Base-by-base conservation (phyloP, 2,329 filamentous ascomycete species). In the Talaromyces islandicus region DNA sequence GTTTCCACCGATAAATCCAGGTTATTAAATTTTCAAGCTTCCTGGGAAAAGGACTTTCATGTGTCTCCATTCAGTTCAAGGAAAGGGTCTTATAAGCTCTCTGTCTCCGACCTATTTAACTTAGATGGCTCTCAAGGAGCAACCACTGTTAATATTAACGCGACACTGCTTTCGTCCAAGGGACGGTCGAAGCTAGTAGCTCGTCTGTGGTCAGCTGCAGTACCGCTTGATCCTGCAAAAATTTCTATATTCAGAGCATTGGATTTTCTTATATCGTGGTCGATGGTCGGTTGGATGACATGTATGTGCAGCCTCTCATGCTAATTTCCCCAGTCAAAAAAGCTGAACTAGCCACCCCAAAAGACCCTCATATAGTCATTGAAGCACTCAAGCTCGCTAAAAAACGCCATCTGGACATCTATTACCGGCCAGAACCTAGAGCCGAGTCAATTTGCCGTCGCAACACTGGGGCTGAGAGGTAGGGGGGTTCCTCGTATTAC, bases 31-130 rank as follows among this genome's bases (percentile, higher is more conserved):
- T 58, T 58, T 29, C 35, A 48, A 32, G 38, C 46, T 11, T 11
- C 5, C 25, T 58, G 57, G 57, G 25, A 12, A 32, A 58, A 58
- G 27, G 57, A 58, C 4, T 46, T 58, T 53, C 50, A 58, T 46
- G 57, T 58, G 2, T 58, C 57, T 17, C 57, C 57, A 10, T 58
- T 58, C 27, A 58, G 54, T 52, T 58, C 50, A 7, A 54, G 11
- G 6, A 38, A 24, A 17, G 57, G 57, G 24, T 58, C 24, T 41
- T 58, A 58, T 17, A 54, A 50, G n/a, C 19, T 53, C 25, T 48
- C 57, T 30, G 38, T 51, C 10, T 2, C 41, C 9, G 57, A 58
- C 21, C 46, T 38, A 14, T 54, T 58, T 25, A 7, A 35, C 5
- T 41, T 25, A 35, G 35, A 14, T n/a, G 35, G 25, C 5, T 35